Conservation (phyloP, 208 protist species). For the Trypanosoma boissoni region DNA sequence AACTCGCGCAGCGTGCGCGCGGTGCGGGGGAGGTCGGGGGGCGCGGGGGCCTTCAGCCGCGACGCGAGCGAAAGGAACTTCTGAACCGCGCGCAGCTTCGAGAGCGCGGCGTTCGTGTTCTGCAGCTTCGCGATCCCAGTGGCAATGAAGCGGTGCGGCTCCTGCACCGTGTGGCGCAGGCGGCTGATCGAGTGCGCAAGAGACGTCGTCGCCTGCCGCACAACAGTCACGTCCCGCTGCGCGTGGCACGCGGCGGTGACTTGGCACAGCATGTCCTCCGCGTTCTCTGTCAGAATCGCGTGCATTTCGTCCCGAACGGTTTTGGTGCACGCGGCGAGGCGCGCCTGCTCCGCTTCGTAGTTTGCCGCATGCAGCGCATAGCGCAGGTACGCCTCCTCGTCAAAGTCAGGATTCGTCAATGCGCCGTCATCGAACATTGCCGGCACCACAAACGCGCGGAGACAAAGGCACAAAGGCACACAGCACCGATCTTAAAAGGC, state of each 20-base stretch:
- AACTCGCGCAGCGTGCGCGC: conserved; percentile 64
- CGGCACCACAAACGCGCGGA: not conserved
- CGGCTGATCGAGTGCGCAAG: conserved; percentile 48
- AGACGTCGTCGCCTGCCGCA: conserved; percentile 47
- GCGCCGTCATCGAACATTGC: conserved; percentile 68
- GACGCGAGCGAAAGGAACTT: conserved; percentile 51
- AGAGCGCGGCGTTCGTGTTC: conserved; percentile 46
- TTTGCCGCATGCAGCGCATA: conserved; percentile 59
- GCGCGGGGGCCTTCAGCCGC: conserved; percentile 34
- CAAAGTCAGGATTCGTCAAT: conserved; percentile 66
- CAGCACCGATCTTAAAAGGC: not conserved
- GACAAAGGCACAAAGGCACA: conserved; percentile 4
- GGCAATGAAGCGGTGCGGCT: conserved; percentile 54
- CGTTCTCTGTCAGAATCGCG: conserved; percentile 48
- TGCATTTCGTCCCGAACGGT: conserved; percentile 46
- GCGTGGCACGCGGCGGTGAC: conserved; percentile 52
- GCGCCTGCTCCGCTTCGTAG: conserved; percentile 41
- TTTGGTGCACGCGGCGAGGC: conserved; percentile 50
- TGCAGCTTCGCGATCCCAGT: conserved; percentile 54
- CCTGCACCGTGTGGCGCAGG: conserved; percentile 64
- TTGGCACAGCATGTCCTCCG: conserved; percentile 58
- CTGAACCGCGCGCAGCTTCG: conserved; percentile 45
- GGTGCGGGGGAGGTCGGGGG: conserved; percentile 43
- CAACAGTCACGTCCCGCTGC: conserved; percentile 44
- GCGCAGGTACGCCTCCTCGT: conserved; percentile 74